Conservation (phyloP, 2,329 filamentous ascomycete species). For the Rutstroemia sydowiana region DNA sequence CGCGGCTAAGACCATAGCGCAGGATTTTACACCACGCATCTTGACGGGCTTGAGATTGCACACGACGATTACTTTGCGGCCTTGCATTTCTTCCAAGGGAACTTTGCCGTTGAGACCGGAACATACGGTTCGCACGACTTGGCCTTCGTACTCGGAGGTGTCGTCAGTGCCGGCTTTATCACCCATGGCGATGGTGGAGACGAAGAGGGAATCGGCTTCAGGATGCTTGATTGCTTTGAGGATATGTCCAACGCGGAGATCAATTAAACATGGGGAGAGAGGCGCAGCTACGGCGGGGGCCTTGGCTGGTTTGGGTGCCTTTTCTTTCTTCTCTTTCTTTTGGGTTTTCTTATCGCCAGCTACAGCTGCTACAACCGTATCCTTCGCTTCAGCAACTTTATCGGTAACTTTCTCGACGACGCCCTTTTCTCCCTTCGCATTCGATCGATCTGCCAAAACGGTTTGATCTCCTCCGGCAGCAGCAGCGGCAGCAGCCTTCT, state of each 20-base stretch:
- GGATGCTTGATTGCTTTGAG: conserved; percentile 93
- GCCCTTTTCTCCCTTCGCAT: conserved; percentile 47
- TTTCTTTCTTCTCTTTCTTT: conserved; percentile 86
- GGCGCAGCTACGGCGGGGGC: conserved; percentile 63
- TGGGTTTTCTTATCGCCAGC: conserved; percentile 34
- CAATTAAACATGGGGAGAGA: conserved; percentile 78
- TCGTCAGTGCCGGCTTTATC: conserved; percentile 81
- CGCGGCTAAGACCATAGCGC: conserved; percentile 90
- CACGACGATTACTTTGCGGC: conserved; percentile 88
- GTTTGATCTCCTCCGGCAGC: conserved; percentile 43
- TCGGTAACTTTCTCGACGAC: conserved; percentile 43
- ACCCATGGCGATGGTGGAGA: conserved; percentile 91
- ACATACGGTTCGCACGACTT: conserved; percentile 90
- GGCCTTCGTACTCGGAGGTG: conserved; percentile 84
- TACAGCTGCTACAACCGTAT: conserved; percentile 30
- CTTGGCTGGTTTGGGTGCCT: conserved; percentile 69
- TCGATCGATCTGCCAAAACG: conserved; percentile 52
- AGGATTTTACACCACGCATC: conserved; percentile 82
- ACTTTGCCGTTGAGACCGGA: conserved; percentile 91
- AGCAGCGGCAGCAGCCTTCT: conserved; percentile 67
- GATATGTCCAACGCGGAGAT: conserved; percentile 94
- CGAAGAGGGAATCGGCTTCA: conserved; percentile 91
- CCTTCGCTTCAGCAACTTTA: conserved; percentile 37
- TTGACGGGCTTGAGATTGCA: conserved; percentile 99
- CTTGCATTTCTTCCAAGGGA: conserved; percentile 93